phyloP scores from a whole-genome alignment of 768 basidiomycete species.

The Panaeolus papilionaceus region DNA sequence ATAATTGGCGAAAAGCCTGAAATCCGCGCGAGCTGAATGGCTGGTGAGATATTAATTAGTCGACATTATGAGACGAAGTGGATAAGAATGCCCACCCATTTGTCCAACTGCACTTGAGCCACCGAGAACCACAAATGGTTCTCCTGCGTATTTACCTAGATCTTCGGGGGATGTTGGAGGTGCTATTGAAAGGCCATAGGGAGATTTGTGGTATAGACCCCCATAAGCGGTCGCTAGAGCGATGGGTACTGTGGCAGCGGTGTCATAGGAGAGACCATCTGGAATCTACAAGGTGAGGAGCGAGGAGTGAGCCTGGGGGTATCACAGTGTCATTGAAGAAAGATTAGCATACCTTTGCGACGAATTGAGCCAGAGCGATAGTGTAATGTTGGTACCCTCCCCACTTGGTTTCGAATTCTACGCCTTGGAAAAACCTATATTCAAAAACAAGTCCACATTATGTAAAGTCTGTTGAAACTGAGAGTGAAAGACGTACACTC shows the following conservation, averaged over 20 bases:
- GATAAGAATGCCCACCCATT: conserved; percentile 22
- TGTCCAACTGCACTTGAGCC: conserved; percentile 31
- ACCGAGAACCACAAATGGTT: conserved; percentile 29
- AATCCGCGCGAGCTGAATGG: conserved; percentile 42
- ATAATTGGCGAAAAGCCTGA: conserved; percentile 49
- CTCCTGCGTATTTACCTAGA: conserved; percentile 22
- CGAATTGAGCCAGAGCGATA: not conserved
- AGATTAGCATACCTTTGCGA: conserved; percentile 13
- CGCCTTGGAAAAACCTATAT: not conserved
- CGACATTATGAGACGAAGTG: not conserved
- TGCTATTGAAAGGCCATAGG: conserved; percentile 8
- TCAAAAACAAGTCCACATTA: not conserved
- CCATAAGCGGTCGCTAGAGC: conserved; percentile 4
- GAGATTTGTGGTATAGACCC: conserved; percentile 14
- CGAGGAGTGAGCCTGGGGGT: not conserved
- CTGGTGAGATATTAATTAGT: conserved; percentile 24
- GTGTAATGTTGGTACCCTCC: conserved; percentile 20
- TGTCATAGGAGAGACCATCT: conserved; percentile 15
- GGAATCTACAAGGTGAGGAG: conserved; percentile 15
- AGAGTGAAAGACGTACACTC: conserved; percentile 22
- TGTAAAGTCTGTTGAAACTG: not conserved
- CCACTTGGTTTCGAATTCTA: conserved; percentile 4
- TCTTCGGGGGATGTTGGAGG: conserved; percentile 1
- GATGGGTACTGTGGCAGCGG: conserved; percentile 16
- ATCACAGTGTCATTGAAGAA: not conserved